Conservation (phyloP, 2,329 filamentous ascomycete genomes). For the Epichloe uncinata region DNA sequence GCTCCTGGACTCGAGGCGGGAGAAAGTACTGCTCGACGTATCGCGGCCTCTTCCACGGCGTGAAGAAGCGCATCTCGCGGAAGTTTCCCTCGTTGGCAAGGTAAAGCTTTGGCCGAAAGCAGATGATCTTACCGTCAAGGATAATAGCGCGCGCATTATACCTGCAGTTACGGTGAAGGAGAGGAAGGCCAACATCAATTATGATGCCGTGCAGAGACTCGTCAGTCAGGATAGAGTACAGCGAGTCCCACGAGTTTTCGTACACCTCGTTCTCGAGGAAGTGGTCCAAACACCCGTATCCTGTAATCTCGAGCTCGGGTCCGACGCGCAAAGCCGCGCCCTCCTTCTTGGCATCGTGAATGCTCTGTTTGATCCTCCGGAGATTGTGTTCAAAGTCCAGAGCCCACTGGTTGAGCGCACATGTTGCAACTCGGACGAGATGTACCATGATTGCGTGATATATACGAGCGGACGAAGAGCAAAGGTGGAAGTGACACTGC, state of each 20-base stretch:
- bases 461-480: constrained; percentile 33
- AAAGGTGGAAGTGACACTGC: constrained; percentile 22
- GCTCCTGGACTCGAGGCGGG: constrained; percentile 14
- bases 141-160: constrained; percentile 10
- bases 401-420: constrained; percentile 26
- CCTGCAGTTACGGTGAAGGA: constrained; percentile 23
- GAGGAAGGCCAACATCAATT: constrained; percentile 25
- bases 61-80: constrained; percentile 24
- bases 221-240: constrained; percentile 20
- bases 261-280: constrained; percentile 36
- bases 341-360: constrained; percentile 42
- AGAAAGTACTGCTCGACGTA: constrained; percentile 23
- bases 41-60: constrained; percentile 21
- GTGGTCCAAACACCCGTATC: constrained; percentile 20
- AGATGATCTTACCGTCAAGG: constrained; percentile 50
- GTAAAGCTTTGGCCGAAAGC: constrained; percentile 33
- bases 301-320: constrained; percentile 33
- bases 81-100: constrained; percentile 24
- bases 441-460: constrained; percentile 30
- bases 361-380: constrained; percentile 49
- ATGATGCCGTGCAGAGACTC: constrained; percentile 23
- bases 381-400: constrained; percentile 41
- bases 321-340: constrained; percentile 51
- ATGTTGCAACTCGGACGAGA: constrained; percentile 18
- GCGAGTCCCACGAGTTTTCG: constrained; percentile 19